A percentile compares a stretch with the other conserved stretches of the same genome.
Conservation (phyloP, 306 rosid genomes). For the Pueraria montana region DNA sequence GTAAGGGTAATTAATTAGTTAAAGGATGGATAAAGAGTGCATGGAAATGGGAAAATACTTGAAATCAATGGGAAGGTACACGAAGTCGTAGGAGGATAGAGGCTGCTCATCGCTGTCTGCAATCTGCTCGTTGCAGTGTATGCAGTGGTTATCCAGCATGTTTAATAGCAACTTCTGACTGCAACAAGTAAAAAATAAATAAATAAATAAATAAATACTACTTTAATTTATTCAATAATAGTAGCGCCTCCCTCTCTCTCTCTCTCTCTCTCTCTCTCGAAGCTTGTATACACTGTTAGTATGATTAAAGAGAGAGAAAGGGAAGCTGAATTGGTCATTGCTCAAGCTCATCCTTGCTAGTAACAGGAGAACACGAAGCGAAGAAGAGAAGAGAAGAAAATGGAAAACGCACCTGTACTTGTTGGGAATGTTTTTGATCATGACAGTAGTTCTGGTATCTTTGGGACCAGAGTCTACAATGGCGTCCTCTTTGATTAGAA, state of each 20-base stretch:
- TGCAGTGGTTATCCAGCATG: slow-evolving; percentile 98
- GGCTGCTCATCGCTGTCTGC: slow-evolving; percentile 64
- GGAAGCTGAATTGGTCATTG: not conserved
- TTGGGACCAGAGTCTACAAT: slow-evolving; percentile 53
- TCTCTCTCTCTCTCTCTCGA: not conserved
- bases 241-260: no score
- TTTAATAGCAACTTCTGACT: slow-evolving; percentile 90
- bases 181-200: slow-evolving; percentile 17
- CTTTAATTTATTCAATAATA: not conserved
- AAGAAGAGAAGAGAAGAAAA: not conserved
- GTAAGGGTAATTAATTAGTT: not conserved
- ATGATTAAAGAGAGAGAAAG: not conserved
- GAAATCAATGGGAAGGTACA: slow-evolving; percentile 98
- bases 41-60: slow-evolving; percentile 46
- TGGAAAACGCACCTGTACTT: slow-evolving; percentile 77
- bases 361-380: not conserved
- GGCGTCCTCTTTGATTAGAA: slow-evolving; percentile 70
- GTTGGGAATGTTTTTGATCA: slow-evolving; percentile 98
- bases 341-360: not conserved
- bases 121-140: slow-evolving; percentile 85
- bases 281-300: not conserved
- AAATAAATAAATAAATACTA: not conserved
- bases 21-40: not conserved
- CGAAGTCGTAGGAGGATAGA: slow-evolving; percentile 84
- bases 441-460: slow-evolving; percentile 87